Evolutionary conservation across 441 rosid genomes (phyloP).

Genomic region (Populus hybrid): DNA sequence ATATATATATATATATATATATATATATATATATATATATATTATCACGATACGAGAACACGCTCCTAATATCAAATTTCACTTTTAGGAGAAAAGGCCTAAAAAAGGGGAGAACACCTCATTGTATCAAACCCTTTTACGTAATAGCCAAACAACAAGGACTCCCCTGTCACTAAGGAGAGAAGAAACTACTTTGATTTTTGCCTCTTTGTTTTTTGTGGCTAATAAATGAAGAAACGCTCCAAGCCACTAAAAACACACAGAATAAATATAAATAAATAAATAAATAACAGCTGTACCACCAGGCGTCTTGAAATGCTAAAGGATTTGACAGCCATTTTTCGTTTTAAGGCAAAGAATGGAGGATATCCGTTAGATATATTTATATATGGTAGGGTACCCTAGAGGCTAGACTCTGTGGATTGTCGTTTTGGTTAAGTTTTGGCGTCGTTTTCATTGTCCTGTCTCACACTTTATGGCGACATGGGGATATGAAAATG

Average conservation of each 20-base stretch:
- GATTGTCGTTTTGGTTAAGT: slow-evolving; percentile 28
- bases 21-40: no score
- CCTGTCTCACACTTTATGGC: slow-evolving; percentile 18
- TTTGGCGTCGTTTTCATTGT: slow-evolving; percentile 29
- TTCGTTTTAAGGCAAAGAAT: neutral
- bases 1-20: no score
- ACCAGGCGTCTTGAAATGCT: slow-evolving; percentile 7
- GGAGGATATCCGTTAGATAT: slow-evolving; percentile 20
- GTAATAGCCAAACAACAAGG: slow-evolving; percentile 5
- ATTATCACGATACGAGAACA: no score
- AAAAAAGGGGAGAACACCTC: neutral
- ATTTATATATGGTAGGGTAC: slow-evolving; percentile 10
- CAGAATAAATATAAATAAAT: neutral
- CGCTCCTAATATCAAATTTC: no score
- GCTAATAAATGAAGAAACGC: neutral
- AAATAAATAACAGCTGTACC: slow-evolving; percentile 4
- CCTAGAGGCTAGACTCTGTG: neutral
- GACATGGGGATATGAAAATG: slow-evolving; percentile 19
- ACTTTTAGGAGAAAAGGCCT: no score
- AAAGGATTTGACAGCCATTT: neutral
- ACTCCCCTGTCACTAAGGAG: slow-evolving; percentile 5
- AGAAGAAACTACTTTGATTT: slow-evolving; percentile 2
- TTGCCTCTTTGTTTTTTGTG: slow-evolving; percentile 1
- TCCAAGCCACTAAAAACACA: slow-evolving; percentile 7
- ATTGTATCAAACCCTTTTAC: neutral